These are phyloP conservation scores for Penicillium longicatenatum DNA, from an alignment of 495 filamentous ascomycete species.

Conservation along the genomic window DNA sequence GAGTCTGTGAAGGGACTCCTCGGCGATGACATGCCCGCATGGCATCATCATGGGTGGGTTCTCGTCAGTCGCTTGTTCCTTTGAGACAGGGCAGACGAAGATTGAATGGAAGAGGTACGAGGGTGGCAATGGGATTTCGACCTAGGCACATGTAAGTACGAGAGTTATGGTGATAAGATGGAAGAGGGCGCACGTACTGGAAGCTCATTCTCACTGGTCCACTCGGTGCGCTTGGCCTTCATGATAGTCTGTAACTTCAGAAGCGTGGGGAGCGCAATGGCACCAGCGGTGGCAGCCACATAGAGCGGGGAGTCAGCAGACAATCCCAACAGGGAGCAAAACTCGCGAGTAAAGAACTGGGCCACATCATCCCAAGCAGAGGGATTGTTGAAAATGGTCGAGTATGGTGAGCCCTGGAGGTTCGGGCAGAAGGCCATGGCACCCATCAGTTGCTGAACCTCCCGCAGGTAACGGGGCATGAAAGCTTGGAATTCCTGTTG, in stretches of 20 bases:
- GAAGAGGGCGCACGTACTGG: conserved; percentile 54
- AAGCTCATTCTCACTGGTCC: conserved; percentile 88
- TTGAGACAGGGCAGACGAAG: conserved; percentile 95
- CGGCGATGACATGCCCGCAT: conserved; percentile 91
- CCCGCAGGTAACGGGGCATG: conserved; percentile 65
- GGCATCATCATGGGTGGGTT: conserved; percentile 99
- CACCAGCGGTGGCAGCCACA: conserved; percentile 86
- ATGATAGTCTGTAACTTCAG: conserved; percentile 82
- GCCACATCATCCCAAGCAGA: conserved; percentile 79
- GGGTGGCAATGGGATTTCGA: conserved; percentile 85
- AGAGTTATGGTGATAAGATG: background rate
- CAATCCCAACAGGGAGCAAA: conserved; percentile 87
- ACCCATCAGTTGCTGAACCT: conserved; percentile 74
- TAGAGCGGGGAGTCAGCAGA: conserved; percentile 89
- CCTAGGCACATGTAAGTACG: conserved; percentile 41
- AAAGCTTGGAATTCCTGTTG: conserved; percentile 66
- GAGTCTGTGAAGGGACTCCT: conserved; percentile 74
- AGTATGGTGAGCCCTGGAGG: conserved; percentile 71
- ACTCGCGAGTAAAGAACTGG: conserved; percentile 85
- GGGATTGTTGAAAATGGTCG: conserved; percentile 68
- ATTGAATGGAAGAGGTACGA: conserved; percentile 93
- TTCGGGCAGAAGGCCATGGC: conserved; percentile 78
- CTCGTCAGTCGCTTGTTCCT: conserved; percentile 88
- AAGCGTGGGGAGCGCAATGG: conserved; percentile 83
- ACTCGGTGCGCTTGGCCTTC: conserved; percentile 85